Evolutionary conservation across 495 filamentous ascomycete genomes (phyloP), one percentile per base, ranked within the genome.

Genomic region (Aspergillus mulundensis): DNA sequence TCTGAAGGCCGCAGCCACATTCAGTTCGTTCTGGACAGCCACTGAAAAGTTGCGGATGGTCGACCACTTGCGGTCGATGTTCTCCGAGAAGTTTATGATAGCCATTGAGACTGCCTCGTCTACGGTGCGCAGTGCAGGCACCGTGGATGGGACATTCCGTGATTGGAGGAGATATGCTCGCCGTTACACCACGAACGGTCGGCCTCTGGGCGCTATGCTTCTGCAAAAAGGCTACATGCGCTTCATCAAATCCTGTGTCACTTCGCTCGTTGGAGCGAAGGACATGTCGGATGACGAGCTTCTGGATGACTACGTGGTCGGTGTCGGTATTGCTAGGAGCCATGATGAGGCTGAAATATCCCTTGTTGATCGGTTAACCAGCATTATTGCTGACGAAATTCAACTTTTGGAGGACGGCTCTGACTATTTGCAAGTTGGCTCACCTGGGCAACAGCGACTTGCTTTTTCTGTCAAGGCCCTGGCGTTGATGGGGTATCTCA

Each of bases 121-220:
- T 24, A 88, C 87, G 2, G 86, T 97, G 50, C 87, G 94, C 10
- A 84, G 82, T 62, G 71, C 78, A n/a, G 69, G 68, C 24, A 59
- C 59, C 28, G 34, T 67, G 10, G 73, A 75, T 16, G 80, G 79
- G 60, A 72, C 75, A 0, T 75, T 88, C 39, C 71, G 74, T 51
- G 85, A 91, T 49, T 98, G 94, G 94, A 93, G 85, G 66, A 81
- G 82, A 57, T 91, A 86, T 70, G 74, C 86, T 16, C 84, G 85
- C n/a, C 86, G 89, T 43, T 97, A 98, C 68, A 84, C 91, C 23
- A 80, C 82, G 8, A 77, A 82, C 53, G 88, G 87, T 12, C 83
- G 88, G 15, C 92, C 94, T 2, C 70, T 97, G 28, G 91, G 94
- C 5, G 90, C 91, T n/a, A 92, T 96, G 88, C 74, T 97, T 7